Evolutionary conservation across 208 protist species (phyloP), one percentile per base, ranked within the genome.

Genomic region (Jaenimonas drosophilae): DNA sequence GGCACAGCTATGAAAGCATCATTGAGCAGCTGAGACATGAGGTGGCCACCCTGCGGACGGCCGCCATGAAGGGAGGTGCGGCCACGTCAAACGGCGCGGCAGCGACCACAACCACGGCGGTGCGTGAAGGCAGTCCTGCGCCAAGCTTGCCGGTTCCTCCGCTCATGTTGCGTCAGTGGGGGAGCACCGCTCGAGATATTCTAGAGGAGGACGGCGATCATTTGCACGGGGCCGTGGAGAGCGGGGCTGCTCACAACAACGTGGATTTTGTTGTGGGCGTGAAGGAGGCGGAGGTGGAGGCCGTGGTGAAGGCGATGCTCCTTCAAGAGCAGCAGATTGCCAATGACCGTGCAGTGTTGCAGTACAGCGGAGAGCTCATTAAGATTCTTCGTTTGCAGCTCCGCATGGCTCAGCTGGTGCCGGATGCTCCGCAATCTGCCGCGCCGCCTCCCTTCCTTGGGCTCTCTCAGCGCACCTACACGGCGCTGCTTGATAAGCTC

Each of bases 401-500:
- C 19, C 14, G 40, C 5, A 49, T 54, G 7, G 54, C 54, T 1
- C 37, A 70, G 1, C 20, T 67, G 12, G 45, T 36, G 1, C 40
- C 54, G 11, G 40, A 48, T 14, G 82, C 86, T 24, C 36, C 32
- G 5, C 31, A 47, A 7, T 14, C 31, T 34, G 28, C 11, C 5
- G 39, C 49, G 17, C 42, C 64, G 25, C 68, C 66, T 33, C 76
- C 82, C 6, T 59, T 87, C 9, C 74, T 82, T 21, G 37, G 54
- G 14, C 49, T 87, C 36, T 64, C 74, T 19, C 62, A 81, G 1
- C 69, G 76, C 48, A 76, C 83, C 29, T 91, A 91, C 60, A 73
- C 66, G 48, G 53, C 40, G 16, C 49, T 91, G 39, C 52, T 91
- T 34, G 68, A 74, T 1, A 38, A 70, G 34, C 40, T 91, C 38